Conservation (phyloP, 768 basidiomycete species). For the Leccinum uliginosum region DNA sequence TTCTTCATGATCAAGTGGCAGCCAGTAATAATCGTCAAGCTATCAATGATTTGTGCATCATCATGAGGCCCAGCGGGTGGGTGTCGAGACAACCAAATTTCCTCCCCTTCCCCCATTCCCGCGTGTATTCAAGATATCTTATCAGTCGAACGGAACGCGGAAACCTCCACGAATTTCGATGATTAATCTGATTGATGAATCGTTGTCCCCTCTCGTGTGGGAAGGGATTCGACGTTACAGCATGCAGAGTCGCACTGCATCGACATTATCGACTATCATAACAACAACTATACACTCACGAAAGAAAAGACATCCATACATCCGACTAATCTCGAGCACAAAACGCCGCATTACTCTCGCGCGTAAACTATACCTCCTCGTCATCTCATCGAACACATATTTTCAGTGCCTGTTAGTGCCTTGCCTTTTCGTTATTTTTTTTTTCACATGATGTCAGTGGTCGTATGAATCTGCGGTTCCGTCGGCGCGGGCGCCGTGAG, state of each 20-base stretch:
- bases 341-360: not conserved
- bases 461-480: not conserved
- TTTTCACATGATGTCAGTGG: not conserved
- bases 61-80: not conserved
- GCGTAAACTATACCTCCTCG: not conserved
- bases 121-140: not conserved
- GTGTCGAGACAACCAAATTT: no score
- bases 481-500: not conserved
- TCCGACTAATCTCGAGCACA: not conserved
- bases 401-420: not conserved
- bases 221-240: not conserved
- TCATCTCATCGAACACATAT: not conserved
- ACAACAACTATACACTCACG: not conserved
- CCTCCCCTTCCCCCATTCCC: not conserved
- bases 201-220: not conserved
- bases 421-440: not conserved
- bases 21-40: not conserved
- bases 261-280: not conserved
- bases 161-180: not conserved
- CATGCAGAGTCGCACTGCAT: not conserved
- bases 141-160: not conserved
- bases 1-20: not conserved
- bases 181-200: not conserved
- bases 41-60: not conserved
- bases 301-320: not conserved